Evolutionary conservation across 2,329 filamentous ascomycete genomes (phyloP).

Genomic region (Hortaea sp.): DNA sequence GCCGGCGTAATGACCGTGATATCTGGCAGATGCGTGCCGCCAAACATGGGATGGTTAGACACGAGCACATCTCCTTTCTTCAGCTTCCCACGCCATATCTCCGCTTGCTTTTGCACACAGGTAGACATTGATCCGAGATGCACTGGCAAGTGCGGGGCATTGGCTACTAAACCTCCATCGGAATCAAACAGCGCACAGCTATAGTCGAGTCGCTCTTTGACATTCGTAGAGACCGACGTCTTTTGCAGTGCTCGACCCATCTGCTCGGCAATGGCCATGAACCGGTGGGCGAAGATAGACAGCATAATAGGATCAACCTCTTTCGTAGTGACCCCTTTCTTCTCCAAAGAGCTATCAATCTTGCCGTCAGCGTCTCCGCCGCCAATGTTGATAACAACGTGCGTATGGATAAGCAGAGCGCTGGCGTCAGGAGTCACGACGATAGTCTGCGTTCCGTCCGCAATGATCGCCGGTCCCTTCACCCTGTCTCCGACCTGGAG

Average conservation of each 20-base stretch:
- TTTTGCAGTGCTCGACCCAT: conserved; percentile 74
- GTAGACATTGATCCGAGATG: conserved; percentile 81
- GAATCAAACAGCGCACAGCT: conserved; percentile 74
- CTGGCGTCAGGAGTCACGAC: conserved; percentile 71
- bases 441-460: conserved; percentile 83
- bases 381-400: conserved; percentile 78
- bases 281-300: conserved; percentile 69
- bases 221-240: conserved; percentile 69
- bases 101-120: conserved; percentile 66
- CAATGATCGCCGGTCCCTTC: conserved; percentile 72
- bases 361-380: conserved; percentile 27
- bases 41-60: conserved; percentile 75
- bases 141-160: conserved; percentile 69
- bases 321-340: conserved; percentile 40
- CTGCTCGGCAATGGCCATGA: conserved; percentile 79
- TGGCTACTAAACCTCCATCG: conserved; percentile 65
- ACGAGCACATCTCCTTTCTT: conserved; percentile 74
- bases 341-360: conserved; percentile 33
- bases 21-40: conserved; percentile 74
- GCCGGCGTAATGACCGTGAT: conserved; percentile 74
- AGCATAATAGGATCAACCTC: conserved; percentile 67
- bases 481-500: conserved; percentile 63
- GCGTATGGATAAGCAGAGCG: conserved; percentile 71
- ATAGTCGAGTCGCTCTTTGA: conserved; percentile 74
- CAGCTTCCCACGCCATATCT: conserved; percentile 69